phyloP scores from a whole-genome alignment of 164 flowering plant species.

The Saururus chinensis region DNA sequence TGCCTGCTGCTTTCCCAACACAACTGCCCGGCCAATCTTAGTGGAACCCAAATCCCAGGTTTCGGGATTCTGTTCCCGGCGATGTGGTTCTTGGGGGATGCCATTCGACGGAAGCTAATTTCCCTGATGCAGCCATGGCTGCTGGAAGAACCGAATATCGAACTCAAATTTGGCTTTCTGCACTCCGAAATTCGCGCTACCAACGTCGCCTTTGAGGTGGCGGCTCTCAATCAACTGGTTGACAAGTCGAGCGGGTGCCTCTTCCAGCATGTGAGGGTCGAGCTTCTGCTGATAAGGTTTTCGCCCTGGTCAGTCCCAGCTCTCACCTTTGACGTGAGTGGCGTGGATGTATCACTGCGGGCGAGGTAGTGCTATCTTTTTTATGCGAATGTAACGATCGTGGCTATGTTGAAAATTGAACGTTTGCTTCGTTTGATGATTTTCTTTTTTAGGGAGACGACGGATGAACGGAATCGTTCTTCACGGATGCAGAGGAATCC shows the following conservation, averaged over 20 bases:
- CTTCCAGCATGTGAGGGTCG: constrained; percentile 42
- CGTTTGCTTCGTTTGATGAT: neutral
- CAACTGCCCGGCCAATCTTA: neutral
- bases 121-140: constrained; percentile 71
- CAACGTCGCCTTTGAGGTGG: constrained; percentile 36
- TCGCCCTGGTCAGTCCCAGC: constrained; percentile 58
- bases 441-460: constrained; percentile 3
- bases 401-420: neutral
- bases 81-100: neutral
- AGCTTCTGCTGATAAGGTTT: constrained; percentile 27
- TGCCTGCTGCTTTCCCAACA: neutral
- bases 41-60: no score
- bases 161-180: constrained; percentile 49
- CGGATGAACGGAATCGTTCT: neutral
- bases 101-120: constrained; percentile 37
- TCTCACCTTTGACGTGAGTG: constrained; percentile 35
- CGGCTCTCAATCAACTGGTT: constrained; percentile 39
- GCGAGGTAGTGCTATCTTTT: constrained; percentile 23
- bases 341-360: constrained; percentile 30
- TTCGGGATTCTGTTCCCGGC: neutral
- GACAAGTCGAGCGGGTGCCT: constrained; percentile 21
- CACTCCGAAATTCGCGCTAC: constrained; percentile 29
- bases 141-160: constrained; percentile 42
- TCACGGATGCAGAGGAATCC: constrained; percentile 1
- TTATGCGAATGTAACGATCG: neutral